Percentiles rank a stretch among this genome's conserved stretches.
These are phyloP conservation scores for Eucalyptus sp. DNA, from an alignment of 345 rosid species.

Conservation along the genomic window DNA sequence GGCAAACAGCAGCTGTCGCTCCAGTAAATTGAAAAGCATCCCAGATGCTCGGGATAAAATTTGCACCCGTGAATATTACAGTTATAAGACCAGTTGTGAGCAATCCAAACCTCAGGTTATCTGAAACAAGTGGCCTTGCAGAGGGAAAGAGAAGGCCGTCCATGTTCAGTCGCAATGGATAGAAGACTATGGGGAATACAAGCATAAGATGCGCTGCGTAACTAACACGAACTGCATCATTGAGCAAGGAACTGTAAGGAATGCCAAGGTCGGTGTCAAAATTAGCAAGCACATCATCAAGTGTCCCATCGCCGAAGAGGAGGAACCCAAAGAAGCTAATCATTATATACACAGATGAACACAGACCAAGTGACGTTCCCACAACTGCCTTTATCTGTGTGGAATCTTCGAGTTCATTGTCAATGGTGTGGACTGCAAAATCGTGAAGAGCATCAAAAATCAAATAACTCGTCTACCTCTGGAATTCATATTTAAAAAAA, in stretches of 20 bases:
- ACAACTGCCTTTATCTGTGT: conserved; percentile 60
- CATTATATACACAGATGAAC: conserved; percentile 64
- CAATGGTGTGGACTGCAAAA: conserved; percentile 73
- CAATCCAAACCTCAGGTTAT: conserved; percentile 54
- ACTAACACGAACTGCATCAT: conserved; percentile 78
- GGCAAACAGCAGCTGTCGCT: conserved; percentile 88
- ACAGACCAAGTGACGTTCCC: conserved; percentile 54
- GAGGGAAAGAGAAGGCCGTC: conserved; percentile 82
- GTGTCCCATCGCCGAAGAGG: conserved; percentile 69
- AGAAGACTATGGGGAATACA: conserved; percentile 84
- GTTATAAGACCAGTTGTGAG: conserved; percentile 50
- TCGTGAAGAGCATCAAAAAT: background rate
- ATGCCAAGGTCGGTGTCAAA: conserved; percentile 71
- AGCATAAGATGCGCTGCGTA: conserved; percentile 88
- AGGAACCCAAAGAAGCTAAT: conserved; percentile 86
- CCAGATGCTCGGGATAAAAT: conserved; percentile 95
- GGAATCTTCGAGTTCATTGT: conserved; percentile 77
- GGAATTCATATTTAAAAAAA: background rate
- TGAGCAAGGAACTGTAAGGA: conserved; percentile 58
- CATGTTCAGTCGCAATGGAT: conserved; percentile 66
- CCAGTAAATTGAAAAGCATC: conserved; percentile 96
- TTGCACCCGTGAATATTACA: conserved; percentile 67
- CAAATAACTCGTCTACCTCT: background rate
- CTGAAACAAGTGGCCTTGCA: conserved; percentile 39
- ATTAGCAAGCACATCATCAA: conserved; percentile 88